These are phyloP conservation scores for Daldinia loculata DNA, from an alignment of 495 filamentous ascomycete genomes.

Conservation along the genomic window DNA sequence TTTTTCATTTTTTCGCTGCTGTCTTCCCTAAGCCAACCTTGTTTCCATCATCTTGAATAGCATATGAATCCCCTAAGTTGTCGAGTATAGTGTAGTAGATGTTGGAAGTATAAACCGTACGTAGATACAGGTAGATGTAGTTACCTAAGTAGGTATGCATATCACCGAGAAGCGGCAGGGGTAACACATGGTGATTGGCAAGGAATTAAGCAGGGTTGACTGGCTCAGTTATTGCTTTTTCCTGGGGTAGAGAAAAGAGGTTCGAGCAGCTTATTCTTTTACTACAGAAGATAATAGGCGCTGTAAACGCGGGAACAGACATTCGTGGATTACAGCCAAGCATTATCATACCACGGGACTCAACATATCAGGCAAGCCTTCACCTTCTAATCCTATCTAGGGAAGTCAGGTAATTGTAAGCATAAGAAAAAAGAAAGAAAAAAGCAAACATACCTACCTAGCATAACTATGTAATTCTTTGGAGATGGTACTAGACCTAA, in stretches of 20 bases:
- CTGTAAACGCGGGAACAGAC: slow-evolving; percentile 1
- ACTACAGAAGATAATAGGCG: slow-evolving; percentile 2
- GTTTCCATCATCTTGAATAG: background rate
- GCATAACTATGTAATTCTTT: background rate
- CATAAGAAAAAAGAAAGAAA: background rate
- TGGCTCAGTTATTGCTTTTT: slow-evolving; percentile 7
- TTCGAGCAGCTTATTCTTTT: background rate
- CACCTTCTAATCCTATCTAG: background rate
- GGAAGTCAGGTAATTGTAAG: background rate
- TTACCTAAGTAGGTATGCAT: slow-evolving; percentile 35
- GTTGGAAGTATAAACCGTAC: slow-evolving; percentile 1
- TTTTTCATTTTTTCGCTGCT: no score
- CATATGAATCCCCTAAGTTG: background rate
- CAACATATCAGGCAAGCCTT: background rate
- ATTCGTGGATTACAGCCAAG: background rate
- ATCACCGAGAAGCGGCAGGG: slow-evolving; percentile 43
- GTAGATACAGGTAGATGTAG: slow-evolving; percentile 14
- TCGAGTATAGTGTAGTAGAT: background rate
- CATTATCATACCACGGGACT: background rate
- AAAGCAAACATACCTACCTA: background rate
- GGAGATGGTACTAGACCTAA: background rate
- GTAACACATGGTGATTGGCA: slow-evolving; percentile 48
- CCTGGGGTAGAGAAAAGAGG: slow-evolving; percentile 16
- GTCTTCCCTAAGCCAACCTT: background rate
- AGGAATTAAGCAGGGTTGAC: slow-evolving; percentile 34